Evolutionary conservation across 495 filamentous ascomycete genomes (phyloP).

Genomic region (Baudoinia panamericana): DNA sequence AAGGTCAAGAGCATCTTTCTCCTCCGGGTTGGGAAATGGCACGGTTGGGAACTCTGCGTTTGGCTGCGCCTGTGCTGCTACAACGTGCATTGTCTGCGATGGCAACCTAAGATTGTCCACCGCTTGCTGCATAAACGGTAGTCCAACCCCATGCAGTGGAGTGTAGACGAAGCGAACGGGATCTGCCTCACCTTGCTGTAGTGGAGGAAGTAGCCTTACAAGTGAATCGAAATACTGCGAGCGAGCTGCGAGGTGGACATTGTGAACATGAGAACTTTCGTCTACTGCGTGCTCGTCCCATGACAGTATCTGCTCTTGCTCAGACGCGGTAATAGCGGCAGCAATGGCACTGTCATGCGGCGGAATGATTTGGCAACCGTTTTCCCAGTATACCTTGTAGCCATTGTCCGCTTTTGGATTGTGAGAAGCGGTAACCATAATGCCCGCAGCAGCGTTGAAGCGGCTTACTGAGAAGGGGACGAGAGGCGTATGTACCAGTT

Average conservation of each 20-base stretch:
- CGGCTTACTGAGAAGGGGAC: slow-evolving; percentile 53
- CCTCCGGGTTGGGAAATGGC: slow-evolving; percentile 60
- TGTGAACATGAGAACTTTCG: not conserved
- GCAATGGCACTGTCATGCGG: slow-evolving; percentile 52
- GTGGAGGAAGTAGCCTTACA: slow-evolving; percentile 3
- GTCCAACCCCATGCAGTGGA: slow-evolving; percentile 56
- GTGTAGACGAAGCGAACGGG: slow-evolving; percentile 48
- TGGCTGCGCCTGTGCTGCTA: slow-evolving; percentile 36
- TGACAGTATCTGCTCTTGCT: not conserved
- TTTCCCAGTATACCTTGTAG: slow-evolving; percentile 62
- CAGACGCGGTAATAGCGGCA: slow-evolving; percentile 34
- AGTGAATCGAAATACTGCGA: slow-evolving; percentile 24
- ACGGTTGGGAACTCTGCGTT: slow-evolving; percentile 61
- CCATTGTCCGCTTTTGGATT: slow-evolving; percentile 61
- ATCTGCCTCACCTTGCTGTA: not conserved
- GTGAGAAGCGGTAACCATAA: slow-evolving; percentile 64
- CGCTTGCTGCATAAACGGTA: slow-evolving; percentile 34
- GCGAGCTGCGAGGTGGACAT: slow-evolving; percentile 6
- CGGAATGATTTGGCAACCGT: slow-evolving; percentile 58
- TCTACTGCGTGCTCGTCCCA: not conserved
- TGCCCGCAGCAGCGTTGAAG: slow-evolving; percentile 46
- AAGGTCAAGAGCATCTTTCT: slow-evolving; percentile 54
- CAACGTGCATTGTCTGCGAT: slow-evolving; percentile 22
- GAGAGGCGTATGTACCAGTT: slow-evolving; percentile 47
- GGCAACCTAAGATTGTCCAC: slow-evolving; percentile 36